Conservation (phyloP, 228 moss, liverwort and hornwort species). For the Sphagnum magellanicum region DNA sequence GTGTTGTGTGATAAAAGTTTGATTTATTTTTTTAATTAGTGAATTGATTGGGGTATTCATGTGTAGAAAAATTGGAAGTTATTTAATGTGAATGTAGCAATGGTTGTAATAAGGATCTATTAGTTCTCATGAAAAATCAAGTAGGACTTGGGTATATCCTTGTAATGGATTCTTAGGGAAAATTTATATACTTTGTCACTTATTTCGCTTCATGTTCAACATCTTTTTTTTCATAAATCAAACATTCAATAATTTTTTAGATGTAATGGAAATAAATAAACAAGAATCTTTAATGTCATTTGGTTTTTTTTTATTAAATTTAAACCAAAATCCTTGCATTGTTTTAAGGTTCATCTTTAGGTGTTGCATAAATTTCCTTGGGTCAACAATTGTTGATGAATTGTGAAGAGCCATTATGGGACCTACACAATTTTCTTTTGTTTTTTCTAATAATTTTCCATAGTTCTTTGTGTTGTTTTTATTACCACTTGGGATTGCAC, state of each 20-base stretch:
- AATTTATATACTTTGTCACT: neutral
- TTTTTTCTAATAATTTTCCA: too few species aligned
- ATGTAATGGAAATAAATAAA: neutral
- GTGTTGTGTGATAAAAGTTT: neutral
- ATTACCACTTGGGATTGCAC: too few species aligned
- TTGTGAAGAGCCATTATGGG: too few species aligned
- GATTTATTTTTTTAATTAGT: neutral
- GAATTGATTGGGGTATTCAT: neutral
- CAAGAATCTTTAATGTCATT: too few species aligned
- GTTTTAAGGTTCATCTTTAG: too few species aligned
- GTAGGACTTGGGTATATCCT: slow-evolving; percentile 18
- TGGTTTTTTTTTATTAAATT: too few species aligned
- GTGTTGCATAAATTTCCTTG: too few species aligned
- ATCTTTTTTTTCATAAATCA: neutral
- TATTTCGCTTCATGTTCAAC: neutral
- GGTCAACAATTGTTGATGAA: neutral
- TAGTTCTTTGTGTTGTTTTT: too few species aligned
- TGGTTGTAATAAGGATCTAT: slow-evolving; percentile 80
- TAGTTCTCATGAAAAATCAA: slow-evolving; percentile 71
- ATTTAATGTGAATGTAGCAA: slow-evolving; percentile 76
- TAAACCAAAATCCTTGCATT: neutral
- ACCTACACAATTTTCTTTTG: too few species aligned
- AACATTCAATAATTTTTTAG: neutral
- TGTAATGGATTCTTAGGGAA: neutral
- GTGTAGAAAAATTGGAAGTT: slow-evolving; percentile 97